Conservation (phyloP, 2,329 filamentous ascomycete genomes). For the Chaetoscypha palmicola region DNA sequence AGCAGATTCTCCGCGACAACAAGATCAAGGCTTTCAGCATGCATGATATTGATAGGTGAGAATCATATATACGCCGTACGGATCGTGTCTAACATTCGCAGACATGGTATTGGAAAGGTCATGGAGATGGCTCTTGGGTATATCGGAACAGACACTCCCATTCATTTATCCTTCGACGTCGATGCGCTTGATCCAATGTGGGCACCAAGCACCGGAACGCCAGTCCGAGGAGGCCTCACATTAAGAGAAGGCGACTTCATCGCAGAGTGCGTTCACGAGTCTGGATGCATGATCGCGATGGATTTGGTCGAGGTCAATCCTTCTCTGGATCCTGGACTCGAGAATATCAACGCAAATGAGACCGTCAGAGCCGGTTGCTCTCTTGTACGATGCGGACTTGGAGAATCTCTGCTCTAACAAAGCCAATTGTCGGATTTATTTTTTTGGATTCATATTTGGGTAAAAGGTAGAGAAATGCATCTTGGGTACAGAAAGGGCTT, state of each 20-base stretch:
- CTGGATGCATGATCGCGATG: conserved; percentile 69
- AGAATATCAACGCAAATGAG: conserved; percentile 63
- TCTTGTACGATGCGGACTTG: conserved; percentile 82
- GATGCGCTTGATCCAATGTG: conserved; percentile 94
- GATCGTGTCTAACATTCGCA: conserved; percentile 31
- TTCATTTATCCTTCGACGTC: conserved; percentile 95
- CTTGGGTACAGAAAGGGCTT: too few species aligned
- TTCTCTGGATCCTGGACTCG: conserved; percentile 50
- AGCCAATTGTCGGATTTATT: too few species aligned
- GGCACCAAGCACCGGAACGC: conserved; percentile 92
- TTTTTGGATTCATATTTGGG: too few species aligned
- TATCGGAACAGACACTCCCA: conserved; percentile 89
- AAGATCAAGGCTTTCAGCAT: conserved; percentile 96
- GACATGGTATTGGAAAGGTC: conserved; percentile 87
- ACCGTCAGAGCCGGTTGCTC: conserved; percentile 88
- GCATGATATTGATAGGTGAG: conserved; percentile 90
- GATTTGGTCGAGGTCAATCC: conserved; percentile 82
- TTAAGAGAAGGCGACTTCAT: conserved; percentile 96
- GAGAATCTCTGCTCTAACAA: conserved; percentile 73
- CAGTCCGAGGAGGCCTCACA: conserved; percentile 87
- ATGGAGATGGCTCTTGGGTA: conserved; percentile 98
- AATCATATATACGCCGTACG: conserved; percentile 7
- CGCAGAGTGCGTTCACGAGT: conserved; percentile 78
- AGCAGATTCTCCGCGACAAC: conserved; percentile 80
- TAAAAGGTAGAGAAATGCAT: too few species aligned